A percentile compares a stretch with the other conserved stretches of the same genome.
Conservation (phyloP, 306 rosid genomes). For the barrel medic (Medicago truncatula) region MtrunA17r5.0-ANR NC_053049.1:10546501-10547000, state of each 20-base stretch:
- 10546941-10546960: background rate
- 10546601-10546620: background rate
- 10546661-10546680: background rate
- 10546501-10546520: background rate
- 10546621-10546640: background rate
- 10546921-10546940: background rate
- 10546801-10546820: background rate
- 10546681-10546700: background rate
- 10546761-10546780: background rate
- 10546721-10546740: background rate
- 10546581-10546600: background rate
- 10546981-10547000: background rate
- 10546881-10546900: background rate
- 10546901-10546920: background rate
- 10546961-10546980: background rate
- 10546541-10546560: background rate
- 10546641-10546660: background rate
- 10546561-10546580: background rate
- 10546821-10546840: background rate
- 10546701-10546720: background rate
- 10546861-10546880: background rate
- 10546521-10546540: background rate
- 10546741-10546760: background rate
- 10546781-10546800: background rate
- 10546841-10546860: background rate